phyloP scores from a whole-genome alignment of 176 grass and related monocot genomes.

The Aegilops tauschii region DNA sequence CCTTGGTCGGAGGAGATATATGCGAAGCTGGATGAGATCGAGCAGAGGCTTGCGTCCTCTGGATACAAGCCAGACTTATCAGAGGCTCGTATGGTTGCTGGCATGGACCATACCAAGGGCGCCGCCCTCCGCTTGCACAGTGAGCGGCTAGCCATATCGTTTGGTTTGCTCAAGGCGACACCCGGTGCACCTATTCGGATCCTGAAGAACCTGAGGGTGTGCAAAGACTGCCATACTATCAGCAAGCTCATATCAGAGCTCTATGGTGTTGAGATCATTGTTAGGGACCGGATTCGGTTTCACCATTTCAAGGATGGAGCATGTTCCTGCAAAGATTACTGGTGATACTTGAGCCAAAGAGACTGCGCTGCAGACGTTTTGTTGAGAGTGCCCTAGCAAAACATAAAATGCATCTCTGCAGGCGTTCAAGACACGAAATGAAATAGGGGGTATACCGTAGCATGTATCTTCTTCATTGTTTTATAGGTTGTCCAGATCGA shows the following conservation, averaged over 20 bases:
- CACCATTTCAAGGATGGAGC: slow-evolving; percentile 83
- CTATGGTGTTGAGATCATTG: slow-evolving; percentile 69
- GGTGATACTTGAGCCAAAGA: slow-evolving; percentile 52
- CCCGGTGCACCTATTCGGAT: slow-evolving; percentile 61
- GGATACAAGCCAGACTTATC: slow-evolving; percentile 74
- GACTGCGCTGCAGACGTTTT: background rate
- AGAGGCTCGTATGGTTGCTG: slow-evolving; percentile 57
- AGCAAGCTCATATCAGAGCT: slow-evolving; percentile 71
- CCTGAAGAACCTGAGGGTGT: slow-evolving; percentile 87
- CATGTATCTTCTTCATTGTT: background rate
- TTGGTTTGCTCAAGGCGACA: slow-evolving; percentile 50
- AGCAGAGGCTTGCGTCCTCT: slow-evolving; percentile 31
- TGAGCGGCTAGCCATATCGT: slow-evolving; percentile 75
- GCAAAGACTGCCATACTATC: slow-evolving; percentile 82
- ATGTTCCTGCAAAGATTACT: slow-evolving; percentile 88
- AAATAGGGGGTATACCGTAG: background rate
- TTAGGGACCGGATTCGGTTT: slow-evolving; percentile 82
- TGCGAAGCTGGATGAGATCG: slow-evolving; percentile 54
- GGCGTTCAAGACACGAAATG: background rate
- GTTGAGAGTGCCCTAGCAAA: background rate
- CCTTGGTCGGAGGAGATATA: slow-evolving; percentile 62
- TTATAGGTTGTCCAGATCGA: background rate
- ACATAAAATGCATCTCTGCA: background rate
- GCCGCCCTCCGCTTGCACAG: slow-evolving; percentile 67
- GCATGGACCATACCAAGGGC: slow-evolving; percentile 30